Percentiles rank a stretch among this genome's conserved stretches.
Conservation (phyloP, 192 early-diverging fungal genomes). For the Dissophora globulifera region DNA sequence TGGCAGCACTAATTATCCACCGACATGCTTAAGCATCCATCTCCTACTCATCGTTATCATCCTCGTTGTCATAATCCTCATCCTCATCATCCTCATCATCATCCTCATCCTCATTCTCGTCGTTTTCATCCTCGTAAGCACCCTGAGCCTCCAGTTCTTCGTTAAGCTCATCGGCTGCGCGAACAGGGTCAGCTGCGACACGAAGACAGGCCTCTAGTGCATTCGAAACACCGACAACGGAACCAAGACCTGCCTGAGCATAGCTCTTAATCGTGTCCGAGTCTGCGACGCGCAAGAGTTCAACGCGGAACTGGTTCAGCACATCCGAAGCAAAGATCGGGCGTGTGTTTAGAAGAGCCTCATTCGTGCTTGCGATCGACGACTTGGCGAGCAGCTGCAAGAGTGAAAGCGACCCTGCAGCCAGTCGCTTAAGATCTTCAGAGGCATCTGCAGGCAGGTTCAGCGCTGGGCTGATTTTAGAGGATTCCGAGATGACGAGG, state of each 20-base stretch:
- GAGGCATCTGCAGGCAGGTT: conserved; percentile 10
- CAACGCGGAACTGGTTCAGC: conserved; percentile 20
- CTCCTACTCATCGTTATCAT: too few species aligned
- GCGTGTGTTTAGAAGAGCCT: conserved; percentile 7
- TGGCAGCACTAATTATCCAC: too few species aligned
- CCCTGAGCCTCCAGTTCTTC: conserved; percentile 22
- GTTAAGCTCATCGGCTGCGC: conserved; percentile 22
- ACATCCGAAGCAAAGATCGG: conserved; percentile 32
- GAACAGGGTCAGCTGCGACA: conserved; percentile 19
- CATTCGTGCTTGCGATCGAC: conserved; percentile 28
- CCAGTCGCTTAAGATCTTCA: conserved; percentile 14
- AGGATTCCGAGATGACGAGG: conserved; percentile 4
- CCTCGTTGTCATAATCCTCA: too few species aligned
- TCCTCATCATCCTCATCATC: conserved; percentile 2
- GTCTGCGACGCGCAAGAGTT: conserved; percentile 3
- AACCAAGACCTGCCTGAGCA: conserved; percentile 6
- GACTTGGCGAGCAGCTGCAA: conserved; percentile 17
- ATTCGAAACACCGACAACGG: conserved; percentile 14
- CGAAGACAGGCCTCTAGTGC: conserved; percentile 38
- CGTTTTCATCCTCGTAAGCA: conserved; percentile 1
- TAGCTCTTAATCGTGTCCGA: conserved; percentile 5
- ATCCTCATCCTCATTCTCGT: conserved; percentile 7
- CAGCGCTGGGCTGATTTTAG: conserved; percentile 7
- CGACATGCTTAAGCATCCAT: too few species aligned
- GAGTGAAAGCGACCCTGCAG: conserved; percentile 7